These are phyloP conservation scores for Termitomyces sp. DNA, from an alignment of 768 basidiomycete genomes.

Conservation along the genomic window DNA sequence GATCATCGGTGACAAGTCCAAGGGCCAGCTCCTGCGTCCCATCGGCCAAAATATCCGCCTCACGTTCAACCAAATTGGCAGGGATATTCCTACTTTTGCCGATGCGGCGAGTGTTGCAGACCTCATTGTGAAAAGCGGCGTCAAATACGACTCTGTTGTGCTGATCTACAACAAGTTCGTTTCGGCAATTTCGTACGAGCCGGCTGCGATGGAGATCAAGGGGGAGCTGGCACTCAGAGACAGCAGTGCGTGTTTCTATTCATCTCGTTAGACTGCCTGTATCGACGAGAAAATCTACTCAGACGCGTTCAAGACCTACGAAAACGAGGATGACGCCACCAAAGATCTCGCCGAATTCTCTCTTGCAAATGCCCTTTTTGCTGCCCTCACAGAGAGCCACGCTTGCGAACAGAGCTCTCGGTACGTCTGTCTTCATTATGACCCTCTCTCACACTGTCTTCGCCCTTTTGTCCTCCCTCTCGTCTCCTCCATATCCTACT, in stretches of 20 bases:
- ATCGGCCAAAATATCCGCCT: constrained; percentile 64
- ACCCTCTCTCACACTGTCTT: background rate
- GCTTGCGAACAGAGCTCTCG: constrained; percentile 86
- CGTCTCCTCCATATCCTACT: background rate
- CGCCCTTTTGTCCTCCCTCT: background rate
- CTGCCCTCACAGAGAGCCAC: constrained; percentile 90
- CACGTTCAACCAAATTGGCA: constrained; percentile 97
- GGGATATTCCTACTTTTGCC: constrained; percentile 94
- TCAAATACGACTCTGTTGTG: constrained; percentile 81
- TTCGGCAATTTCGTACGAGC: constrained; percentile 88
- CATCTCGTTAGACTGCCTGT: background rate
- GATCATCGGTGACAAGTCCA: constrained; percentile 96
- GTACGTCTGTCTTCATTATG: constrained; percentile 32
- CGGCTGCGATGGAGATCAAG: constrained; percentile 69
- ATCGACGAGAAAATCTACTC: background rate
- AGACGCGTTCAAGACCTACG: constrained; percentile 93
- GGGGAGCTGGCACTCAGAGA: constrained; percentile 78
- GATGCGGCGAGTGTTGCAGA: constrained; percentile 95
- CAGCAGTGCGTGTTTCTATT: constrained; percentile 51
- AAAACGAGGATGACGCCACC: constrained; percentile 95
- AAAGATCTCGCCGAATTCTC: constrained; percentile 94
- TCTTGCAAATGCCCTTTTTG: constrained; percentile 93
- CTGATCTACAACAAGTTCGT: constrained; percentile 84
- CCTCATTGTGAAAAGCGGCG: constrained; percentile 79
- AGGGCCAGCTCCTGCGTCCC: constrained; percentile 78